These are phyloP conservation scores for Penicillium paxilli DNA, from an alignment of 495 filamentous ascomycete species.

Conservation along the genomic window DNA sequence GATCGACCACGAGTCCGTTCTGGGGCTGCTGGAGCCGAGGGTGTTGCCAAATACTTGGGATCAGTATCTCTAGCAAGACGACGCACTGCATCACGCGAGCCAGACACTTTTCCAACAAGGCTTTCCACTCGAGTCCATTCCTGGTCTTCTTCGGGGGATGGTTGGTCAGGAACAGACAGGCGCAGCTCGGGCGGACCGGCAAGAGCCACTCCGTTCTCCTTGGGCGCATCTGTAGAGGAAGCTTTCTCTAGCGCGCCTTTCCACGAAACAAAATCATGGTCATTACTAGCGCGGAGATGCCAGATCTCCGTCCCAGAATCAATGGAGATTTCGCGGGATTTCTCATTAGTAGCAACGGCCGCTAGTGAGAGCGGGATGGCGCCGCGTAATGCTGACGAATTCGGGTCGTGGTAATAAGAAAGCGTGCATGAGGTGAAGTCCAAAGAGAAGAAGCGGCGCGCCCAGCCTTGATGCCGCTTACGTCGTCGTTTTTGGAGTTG, in stretches of 20 bases:
- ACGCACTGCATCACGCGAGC: constrained; percentile 82
- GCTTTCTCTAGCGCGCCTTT: constrained; percentile 80
- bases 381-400: constrained; percentile 85
- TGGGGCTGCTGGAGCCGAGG: constrained; percentile 12
- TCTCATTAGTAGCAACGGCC: constrained; percentile 83
- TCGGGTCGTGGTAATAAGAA: constrained; percentile 92
- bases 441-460: constrained; percentile 88
- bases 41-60: constrained; percentile 53
- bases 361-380: constrained; percentile 90
- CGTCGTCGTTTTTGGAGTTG: constrained; percentile 83
- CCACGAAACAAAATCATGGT: constrained; percentile 85
- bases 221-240: constrained; percentile 38
- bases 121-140: constrained; percentile 86
- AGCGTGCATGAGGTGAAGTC: constrained; percentile 89
- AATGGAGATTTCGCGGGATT: constrained; percentile 87
- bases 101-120: constrained; percentile 79
- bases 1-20: constrained; percentile 37
- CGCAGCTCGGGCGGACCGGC: constrained; percentile 29
- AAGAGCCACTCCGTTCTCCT: constrained; percentile 15
- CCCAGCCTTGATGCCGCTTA: constrained; percentile 92
- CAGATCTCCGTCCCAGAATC: constrained; percentile 96
- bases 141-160: constrained; percentile 59
- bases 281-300: constrained; percentile 85
- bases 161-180: constrained; percentile 29
- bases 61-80: constrained; percentile 81